Base-by-base conservation (phyloP, 1,284 basidiomycete genomes). In the Fomitopsis schrenkii region DNA sequence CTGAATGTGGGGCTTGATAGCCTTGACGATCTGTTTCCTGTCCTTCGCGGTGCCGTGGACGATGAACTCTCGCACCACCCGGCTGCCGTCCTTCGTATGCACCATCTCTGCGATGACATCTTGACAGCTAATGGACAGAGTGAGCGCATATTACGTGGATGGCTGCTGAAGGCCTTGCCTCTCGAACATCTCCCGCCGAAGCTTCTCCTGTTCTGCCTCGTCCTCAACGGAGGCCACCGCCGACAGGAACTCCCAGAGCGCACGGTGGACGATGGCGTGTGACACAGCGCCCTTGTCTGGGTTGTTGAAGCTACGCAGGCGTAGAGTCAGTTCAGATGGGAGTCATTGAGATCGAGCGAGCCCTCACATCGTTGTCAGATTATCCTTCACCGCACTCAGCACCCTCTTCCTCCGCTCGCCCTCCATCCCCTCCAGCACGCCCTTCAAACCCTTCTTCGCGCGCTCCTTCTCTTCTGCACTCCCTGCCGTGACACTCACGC, bases 91-190 rank as follows among this genome's bases (percentile, higher is more conserved):
- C 71, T 87, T 93, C 30, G 94, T 96, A 70, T 97, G 94, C 0
- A 95, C 93, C 81, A 95, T 93, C 70, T 96, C 94, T 1, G 93
- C 89, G 8, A 95, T 77, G 19, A 88, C 80, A 59, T 96, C 94
- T 67, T 93, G 86, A 69, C 89, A 91, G 56, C 90, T 92, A 63
- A 26, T 42, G 17, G 15, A 5, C 48, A 38, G 30, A 33, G 30
- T 36, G n/a, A 28, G 41, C 15, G 38, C 7, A 12, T 50, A 63
- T 58, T 26, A 22, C 42, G 33, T 58, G 59, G 30, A 41, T 14
- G 55, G 19, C 56, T 5, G 1, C 44, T 17, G 9, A 48, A 44
- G 54, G 17, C 28, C 19, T n/a, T 60, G 61, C 83, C 75, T 84
- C 65, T 92, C 90, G 56, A 88, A 91, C 19, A 91, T 81, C 61